phyloP scores from a whole-genome alignment of 2,329 filamentous ascomycete genomes.

The Thielaviopsis ethacetica region DNA sequence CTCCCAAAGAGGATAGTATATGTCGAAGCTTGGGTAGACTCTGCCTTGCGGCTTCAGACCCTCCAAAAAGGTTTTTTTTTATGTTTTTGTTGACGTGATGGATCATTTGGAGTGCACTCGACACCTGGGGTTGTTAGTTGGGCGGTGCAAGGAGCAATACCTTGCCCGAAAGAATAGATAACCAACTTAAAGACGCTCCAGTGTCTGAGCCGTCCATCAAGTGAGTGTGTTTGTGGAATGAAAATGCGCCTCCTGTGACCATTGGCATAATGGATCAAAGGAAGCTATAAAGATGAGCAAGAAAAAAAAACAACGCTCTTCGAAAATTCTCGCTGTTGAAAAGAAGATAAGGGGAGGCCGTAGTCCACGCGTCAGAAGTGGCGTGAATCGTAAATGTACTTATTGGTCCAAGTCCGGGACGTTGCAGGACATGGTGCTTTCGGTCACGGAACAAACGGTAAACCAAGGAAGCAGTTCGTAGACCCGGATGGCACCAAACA shows the following conservation, averaged over 20 bases:
- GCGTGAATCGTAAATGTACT: neutral
- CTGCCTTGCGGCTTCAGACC: neutral
- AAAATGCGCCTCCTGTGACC: neutral
- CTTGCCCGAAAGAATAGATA: slow-evolving; percentile 2
- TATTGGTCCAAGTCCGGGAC: neutral
- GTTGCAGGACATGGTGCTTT: neutral
- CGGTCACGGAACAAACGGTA: neutral
- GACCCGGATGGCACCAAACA: neutral
- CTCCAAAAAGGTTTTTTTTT: slow-evolving; percentile 1
- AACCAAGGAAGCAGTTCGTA: too few relatives aligned
- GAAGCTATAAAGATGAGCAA: neutral
- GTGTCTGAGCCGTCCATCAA: neutral
- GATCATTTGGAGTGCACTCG: neutral
- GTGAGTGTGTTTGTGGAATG: neutral
- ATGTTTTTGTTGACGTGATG: neutral
- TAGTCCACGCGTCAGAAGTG: neutral
- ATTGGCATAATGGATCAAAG: neutral
- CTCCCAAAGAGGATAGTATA: neutral
- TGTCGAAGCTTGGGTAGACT: neutral
- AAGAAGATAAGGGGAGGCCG: neutral
- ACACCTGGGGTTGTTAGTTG: neutral
- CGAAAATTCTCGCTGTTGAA: neutral
- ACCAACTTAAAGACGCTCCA: neutral
- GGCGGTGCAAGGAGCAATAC: slow-evolving; percentile 11
- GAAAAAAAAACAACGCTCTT: neutral